Percentiles rank a stretch among this genome's conserved stretches.
phyloP scores from a whole-genome alignment of 108 stramenopile genomes.

The Conticribra guillardii region DNA sequence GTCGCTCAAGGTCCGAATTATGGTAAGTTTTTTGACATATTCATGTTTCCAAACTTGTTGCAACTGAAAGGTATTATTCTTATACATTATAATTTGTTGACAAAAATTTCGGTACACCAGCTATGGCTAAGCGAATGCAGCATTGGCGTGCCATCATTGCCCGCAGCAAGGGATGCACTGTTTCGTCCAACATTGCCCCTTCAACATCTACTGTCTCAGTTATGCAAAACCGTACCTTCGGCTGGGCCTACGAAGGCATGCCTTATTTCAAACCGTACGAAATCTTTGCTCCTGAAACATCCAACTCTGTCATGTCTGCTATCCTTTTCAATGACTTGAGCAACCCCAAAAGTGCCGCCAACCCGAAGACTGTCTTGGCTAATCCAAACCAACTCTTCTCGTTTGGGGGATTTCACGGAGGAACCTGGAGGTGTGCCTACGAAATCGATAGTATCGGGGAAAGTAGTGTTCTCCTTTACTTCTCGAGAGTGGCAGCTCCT shows the following conservation, averaged over 20 bases:
- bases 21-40: conserved; percentile 16
- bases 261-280: conserved; percentile 95
- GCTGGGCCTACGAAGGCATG: conserved; percentile 99
- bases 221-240: conserved; percentile 93
- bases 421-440: conserved; percentile 95
- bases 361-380: conserved; percentile 74
- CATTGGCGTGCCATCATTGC: conserved; percentile 98
- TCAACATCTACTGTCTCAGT: conserved; percentile 96
- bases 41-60: background rate
- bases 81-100: background rate
- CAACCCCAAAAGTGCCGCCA: conserved; percentile 73
- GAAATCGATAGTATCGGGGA: conserved; percentile 96
- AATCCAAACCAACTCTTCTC: conserved; percentile 96
- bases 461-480: conserved; percentile 92
- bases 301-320: conserved; percentile 97
- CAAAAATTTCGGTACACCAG: conserved; percentile 33
- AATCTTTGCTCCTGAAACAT: conserved; percentile 96
- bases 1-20: conserved; percentile 98
- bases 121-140: conserved; percentile 97
- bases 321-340: conserved; percentile 92
- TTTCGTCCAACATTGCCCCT: conserved; percentile 96
- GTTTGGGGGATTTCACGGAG: conserved; percentile 95
- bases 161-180: conserved; percentile 86
- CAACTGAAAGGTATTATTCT: too few species aligned
- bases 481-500: conserved; percentile 71